Base-by-base conservation (phyloP, 2,329 filamentous ascomycete species). In the Chaetomium olivaceum region DNA sequence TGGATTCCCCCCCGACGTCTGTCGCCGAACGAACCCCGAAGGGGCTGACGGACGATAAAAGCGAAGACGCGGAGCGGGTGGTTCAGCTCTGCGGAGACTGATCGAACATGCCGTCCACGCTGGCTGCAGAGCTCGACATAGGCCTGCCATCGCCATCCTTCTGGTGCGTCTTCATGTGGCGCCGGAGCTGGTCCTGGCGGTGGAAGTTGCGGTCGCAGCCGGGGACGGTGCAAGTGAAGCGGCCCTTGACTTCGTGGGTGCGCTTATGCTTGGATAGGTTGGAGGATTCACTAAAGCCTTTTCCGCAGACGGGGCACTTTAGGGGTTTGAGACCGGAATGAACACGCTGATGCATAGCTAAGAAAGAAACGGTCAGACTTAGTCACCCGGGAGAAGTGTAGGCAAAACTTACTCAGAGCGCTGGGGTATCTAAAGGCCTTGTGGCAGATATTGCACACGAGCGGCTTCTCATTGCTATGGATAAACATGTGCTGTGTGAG, bases 401-500 rank as follows among this genome's bases (percentile, higher is more conserved):
- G 31, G 9, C 9, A 48, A 29, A 50, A 78, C 83, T 72, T 82
- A 88, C 86, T 89, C 25, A 89, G 77, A 25, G 88, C 87, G 68
- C 86, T 89, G 69, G 89, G 87, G 68, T 90, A 87, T 61, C 88
- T 87, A 72, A 91, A 91, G 0, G 80, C 78, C 72, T 87, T 87
- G 25, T 74, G 76, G 69, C 87, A 89, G 43, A 80, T 80, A 11
- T 77, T 73, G 73, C 89, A 91, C 50, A 81, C 77, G 76, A 86
- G 88, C 29, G 88, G 88, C 68, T 85, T 88, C 67, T 86, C 83
- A 48, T 87, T 86, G 0, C 87, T 88, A 71, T 91, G 89, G 2
- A 85, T 89, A 21, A 87, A 83, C 73, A 85, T 81, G 70, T 91
- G 89, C 73, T 90, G 88, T 51, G 86, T 84, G 7, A 91, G 80